Percentiles rank a stretch among this genome's conserved stretches.
These are phyloP conservation scores for Benincasa hispida DNA, from an alignment of 306 rosid species.

Conservation along the genomic window DNA sequence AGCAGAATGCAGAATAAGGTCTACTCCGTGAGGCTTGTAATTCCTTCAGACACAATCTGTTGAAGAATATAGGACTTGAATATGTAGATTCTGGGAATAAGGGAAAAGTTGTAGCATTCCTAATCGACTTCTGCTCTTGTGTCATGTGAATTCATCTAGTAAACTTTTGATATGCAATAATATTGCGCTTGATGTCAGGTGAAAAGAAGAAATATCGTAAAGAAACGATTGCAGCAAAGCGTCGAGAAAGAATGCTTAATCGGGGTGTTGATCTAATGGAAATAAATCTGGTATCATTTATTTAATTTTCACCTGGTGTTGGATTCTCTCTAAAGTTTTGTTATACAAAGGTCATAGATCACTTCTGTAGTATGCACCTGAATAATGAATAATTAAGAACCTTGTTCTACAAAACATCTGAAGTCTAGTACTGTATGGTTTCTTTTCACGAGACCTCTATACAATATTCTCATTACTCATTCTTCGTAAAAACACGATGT, in stretches of 20 bases:
- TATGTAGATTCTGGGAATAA: neutral
- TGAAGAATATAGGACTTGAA: neutral
- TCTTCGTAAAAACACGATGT: neutral
- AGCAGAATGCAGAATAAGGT: neutral
- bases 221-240: slow-evolving; percentile 56
- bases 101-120: neutral
- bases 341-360: slow-evolving; percentile 5
- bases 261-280: slow-evolving; percentile 72
- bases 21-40: neutral
- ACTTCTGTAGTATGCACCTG: neutral
- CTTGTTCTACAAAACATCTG: neutral
- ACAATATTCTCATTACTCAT: neutral
- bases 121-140: neutral
- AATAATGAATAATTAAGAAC: neutral
- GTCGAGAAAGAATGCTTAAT: slow-evolving; percentile 56
- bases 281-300: slow-evolving; percentile 45
- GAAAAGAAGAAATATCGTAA: slow-evolving; percentile 67
- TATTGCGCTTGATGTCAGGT: slow-evolving; percentile 27
- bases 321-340: neutral
- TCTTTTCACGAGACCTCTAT: neutral
- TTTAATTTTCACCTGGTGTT: neutral
- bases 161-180: neutral
- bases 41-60: neutral
- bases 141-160: neutral
- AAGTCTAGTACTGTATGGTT: neutral